phyloP scores from a whole-genome alignment of 148 eudicot species.

The Linanthus parryae region DNA sequence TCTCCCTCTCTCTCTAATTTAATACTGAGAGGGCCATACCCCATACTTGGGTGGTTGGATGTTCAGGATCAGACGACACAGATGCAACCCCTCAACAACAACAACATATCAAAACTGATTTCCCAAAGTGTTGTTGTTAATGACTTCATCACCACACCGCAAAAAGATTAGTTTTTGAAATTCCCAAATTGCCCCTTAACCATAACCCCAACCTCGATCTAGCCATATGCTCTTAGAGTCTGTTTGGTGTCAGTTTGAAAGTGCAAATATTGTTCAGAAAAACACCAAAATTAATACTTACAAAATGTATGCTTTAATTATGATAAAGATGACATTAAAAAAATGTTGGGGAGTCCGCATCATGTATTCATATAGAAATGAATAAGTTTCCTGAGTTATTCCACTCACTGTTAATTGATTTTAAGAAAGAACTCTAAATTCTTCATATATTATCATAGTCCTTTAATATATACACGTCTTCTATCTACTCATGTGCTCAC shows the following conservation, averaged over 20 bases:
- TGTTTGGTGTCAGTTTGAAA: neutral
- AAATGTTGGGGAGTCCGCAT: too few species aligned
- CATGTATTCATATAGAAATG: too few species aligned
- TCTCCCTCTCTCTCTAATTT: conserved; percentile 2
- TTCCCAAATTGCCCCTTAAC: neutral
- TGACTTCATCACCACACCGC: conserved; percentile 13
- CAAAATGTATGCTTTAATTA: too few species aligned
- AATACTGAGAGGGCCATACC: conserved; percentile 1
- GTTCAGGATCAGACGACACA: conserved; percentile 12
- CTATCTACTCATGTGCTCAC: too few species aligned
- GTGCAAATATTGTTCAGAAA: conserved; percentile 1
- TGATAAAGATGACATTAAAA: too few species aligned
- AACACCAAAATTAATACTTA: too few species aligned
- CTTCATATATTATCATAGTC: too few species aligned
- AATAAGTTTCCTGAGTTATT: too few species aligned
- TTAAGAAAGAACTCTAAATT: too few species aligned
- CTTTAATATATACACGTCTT: too few species aligned
- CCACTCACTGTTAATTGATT: too few species aligned
- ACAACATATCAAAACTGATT: neutral
- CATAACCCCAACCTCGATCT: neutral
- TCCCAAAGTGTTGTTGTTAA: neutral
- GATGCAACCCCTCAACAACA: conserved; percentile 8
- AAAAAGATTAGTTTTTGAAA: neutral
- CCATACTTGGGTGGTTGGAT: conserved; percentile 18
- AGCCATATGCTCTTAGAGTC: neutral